phyloP scores from a whole-genome alignment of 2,329 filamentous ascomycete species.

The Diaporthe vexans region DNA sequence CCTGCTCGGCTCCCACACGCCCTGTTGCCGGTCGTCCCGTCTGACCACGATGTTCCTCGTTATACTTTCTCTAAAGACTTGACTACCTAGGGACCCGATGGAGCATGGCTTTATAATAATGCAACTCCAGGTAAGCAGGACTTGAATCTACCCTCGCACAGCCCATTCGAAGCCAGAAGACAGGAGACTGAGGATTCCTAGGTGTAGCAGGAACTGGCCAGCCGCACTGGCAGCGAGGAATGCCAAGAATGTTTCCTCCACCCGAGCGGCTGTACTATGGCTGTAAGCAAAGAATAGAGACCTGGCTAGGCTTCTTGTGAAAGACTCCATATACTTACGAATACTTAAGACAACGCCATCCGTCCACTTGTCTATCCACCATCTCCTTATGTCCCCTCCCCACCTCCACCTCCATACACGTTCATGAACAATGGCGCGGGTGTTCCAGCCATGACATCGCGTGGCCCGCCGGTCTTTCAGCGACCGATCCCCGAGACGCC shows the following conservation, averaged over 20 bases:
- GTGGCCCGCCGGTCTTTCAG: neutral
- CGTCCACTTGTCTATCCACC: too few species aligned
- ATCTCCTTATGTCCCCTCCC: neutral
- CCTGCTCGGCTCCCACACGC: neutral
- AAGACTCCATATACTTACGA: neutral
- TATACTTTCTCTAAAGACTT: neutral
- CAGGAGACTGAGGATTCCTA: neutral
- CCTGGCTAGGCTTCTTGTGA: too few species aligned
- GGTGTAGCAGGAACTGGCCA: neutral
- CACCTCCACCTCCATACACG: too few species aligned
- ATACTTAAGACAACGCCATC: neutral
- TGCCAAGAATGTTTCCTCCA: too few species aligned
- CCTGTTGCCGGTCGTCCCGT: too few species aligned
- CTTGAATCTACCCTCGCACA: too few species aligned
- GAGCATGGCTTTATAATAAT: neutral
- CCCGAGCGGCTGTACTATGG: neutral
- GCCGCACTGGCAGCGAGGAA: neutral
- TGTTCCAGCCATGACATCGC: too few species aligned
- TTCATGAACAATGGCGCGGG: neutral
- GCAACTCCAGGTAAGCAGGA: neutral
- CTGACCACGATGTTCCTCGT: neutral
- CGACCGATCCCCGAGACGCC: neutral
- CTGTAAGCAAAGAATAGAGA: neutral
- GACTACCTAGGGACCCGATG: neutral
- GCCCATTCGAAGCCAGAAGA: too few species aligned